A percentile compares a stretch with the other conserved stretches of the same genome.
These are phyloP conservation scores for Acanthamoeba rhysodes DNA, from an alignment of 208 protist genomes.

Conservation along the genomic window DNA sequence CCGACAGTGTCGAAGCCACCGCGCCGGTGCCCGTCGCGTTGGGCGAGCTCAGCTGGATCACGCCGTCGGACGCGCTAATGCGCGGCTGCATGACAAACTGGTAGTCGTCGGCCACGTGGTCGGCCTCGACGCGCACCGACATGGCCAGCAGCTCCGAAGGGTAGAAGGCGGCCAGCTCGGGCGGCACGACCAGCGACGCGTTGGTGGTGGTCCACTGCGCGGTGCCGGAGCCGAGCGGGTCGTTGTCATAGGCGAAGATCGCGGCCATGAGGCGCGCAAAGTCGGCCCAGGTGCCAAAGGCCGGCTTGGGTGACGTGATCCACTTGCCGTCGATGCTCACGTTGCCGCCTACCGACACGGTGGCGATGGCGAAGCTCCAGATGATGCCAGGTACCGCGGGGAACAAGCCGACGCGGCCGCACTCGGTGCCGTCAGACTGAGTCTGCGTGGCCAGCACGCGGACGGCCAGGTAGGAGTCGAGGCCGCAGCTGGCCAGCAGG, in stretches of 20 bases:
- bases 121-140: not conserved
- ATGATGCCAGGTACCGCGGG: constrained; percentile 42
- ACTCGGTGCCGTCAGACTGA: not conserved
- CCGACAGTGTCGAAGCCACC: not conserved
- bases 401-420: constrained; percentile 6
- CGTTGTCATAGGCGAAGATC: not conserved
- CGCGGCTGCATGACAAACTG: not conserved
- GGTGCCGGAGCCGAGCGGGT: not conserved
- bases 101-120: not conserved
- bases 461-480: not conserved
- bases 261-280: not conserved
- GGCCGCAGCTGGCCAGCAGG: not conserved
- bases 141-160: not conserved
- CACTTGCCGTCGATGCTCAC: not conserved
- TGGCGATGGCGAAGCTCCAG: not conserved
- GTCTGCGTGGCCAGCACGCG: not conserved
- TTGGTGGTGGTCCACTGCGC: constrained; percentile 7
- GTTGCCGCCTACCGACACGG: not conserved
- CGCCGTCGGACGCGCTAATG: not conserved
- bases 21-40: not conserved
- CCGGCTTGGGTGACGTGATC: not conserved
- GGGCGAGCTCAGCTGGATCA: not conserved
- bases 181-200: not conserved
- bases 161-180: constrained; percentile 17
- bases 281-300: constrained; percentile 49